Conservation (phyloP, 345 rosid genomes). For the Populus simonii region DNA sequence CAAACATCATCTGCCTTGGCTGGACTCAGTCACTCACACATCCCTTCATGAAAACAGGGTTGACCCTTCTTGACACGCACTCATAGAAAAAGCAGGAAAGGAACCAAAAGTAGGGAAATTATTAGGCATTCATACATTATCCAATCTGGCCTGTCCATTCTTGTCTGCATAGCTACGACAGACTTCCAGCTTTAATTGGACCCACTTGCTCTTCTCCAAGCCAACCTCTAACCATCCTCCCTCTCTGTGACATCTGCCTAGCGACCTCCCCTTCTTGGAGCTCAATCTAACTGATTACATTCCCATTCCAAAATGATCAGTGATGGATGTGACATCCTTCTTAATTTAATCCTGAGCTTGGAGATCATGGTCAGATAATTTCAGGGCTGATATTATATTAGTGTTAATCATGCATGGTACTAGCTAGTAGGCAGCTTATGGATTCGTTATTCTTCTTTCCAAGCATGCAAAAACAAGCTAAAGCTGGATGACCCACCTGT, state of each 20-base stretch:
- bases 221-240: constrained; percentile 4
- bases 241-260: no score
- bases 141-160: constrained; percentile 20
- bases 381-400: no score
- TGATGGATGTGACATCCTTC: no score
- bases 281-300: not conserved
- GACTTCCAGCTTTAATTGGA: constrained; percentile 33
- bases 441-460: constrained; percentile 39
- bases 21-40: no score
- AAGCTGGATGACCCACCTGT: constrained; percentile 33
- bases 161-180: constrained; percentile 6
- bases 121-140: constrained; percentile 4
- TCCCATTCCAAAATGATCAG: not conserved
- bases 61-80: no score
- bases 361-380: no score
- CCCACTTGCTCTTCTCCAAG: constrained; percentile 22
- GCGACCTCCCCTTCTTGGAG: not conserved
- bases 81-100: not conserved
- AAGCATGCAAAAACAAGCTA: constrained; percentile 51
- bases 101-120: not conserved
- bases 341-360: no score
- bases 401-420: no score
- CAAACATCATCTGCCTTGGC: no score
- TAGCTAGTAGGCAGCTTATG: not conserved
- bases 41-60: no score